Conservation (phyloP, 2,329 filamentous ascomycete genomes). For the Colletotrichum higginsianum region DNA sequence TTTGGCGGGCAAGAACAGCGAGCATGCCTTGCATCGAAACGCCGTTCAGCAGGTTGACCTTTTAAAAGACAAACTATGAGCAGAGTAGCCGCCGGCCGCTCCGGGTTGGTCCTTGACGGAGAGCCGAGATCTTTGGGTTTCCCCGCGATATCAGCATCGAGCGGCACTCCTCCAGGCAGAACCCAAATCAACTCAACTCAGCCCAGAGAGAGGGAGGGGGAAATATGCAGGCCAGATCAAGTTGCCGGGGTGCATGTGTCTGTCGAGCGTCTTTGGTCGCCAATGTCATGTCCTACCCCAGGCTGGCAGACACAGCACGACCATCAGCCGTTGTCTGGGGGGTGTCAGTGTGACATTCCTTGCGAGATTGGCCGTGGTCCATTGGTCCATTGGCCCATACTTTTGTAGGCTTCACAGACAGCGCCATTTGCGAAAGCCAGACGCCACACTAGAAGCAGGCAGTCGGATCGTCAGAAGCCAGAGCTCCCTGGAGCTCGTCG, state of each 20-base stretch:
- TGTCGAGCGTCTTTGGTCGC: slow-evolving; percentile 3
- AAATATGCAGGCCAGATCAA: slow-evolving; percentile 5
- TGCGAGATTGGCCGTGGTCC: not conserved
- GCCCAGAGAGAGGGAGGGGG: not conserved
- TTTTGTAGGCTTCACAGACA: slow-evolving; percentile 9
- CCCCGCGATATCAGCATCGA: slow-evolving; percentile 26
- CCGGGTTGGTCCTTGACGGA: slow-evolving; percentile 16
- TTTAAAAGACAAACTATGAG: slow-evolving; percentile 10
- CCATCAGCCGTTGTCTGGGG: slow-evolving; percentile 19
- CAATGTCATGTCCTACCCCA: slow-evolving; percentile 10
- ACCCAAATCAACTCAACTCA: not conserved
- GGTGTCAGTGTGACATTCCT: slow-evolving; percentile 17
- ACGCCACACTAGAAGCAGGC: slow-evolving; percentile 21
- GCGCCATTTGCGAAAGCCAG: slow-evolving; percentile 6
- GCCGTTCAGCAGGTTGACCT: slow-evolving; percentile 24
- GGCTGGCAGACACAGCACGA: not conserved
- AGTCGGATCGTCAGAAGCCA: slow-evolving; percentile 23
- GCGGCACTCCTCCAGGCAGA: not conserved
- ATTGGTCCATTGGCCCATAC: not conserved
- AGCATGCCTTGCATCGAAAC: slow-evolving; percentile 29
- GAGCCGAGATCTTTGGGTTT: slow-evolving; percentile 14
- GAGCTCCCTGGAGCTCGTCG: slow-evolving; percentile 17
- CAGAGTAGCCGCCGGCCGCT: slow-evolving; percentile 14
- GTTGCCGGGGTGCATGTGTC: slow-evolving; percentile 40
- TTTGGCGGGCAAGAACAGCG: slow-evolving; percentile 17